Conservation (phyloP, 176 grass and related monocot species). For the Oropetium thomaeum region DNA sequence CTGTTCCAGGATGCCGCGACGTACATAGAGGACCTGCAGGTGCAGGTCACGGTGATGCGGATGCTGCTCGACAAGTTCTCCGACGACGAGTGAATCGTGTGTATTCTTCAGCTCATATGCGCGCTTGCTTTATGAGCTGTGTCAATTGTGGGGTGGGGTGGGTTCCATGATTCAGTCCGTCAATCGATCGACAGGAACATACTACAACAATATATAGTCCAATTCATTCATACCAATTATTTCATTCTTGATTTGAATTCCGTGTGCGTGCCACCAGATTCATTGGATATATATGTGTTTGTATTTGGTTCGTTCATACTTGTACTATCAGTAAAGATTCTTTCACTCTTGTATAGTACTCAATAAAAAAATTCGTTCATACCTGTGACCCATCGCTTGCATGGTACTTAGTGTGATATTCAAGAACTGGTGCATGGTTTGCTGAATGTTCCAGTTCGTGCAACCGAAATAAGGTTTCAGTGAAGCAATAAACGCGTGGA, state of each 20-base stretch:
- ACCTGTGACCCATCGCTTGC: background rate
- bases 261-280: background rate
- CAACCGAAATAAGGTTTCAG: too few relatives aligned
- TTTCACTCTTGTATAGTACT: background rate
- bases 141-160: too few relatives aligned
- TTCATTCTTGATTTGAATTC: background rate
- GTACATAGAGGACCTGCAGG: conserved; percentile 53
- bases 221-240: conserved; percentile 24
- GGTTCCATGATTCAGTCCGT: background rate
- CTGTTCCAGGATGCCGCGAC: conserved; percentile 43
- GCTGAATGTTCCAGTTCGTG: too few relatives aligned
- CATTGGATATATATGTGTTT: conserved; percentile 5
- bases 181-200: background rate
- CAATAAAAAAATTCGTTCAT: background rate
- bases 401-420: background rate
- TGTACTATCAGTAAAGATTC: too few relatives aligned
- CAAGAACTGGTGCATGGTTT: too few relatives aligned
- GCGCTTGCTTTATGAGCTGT: background rate
- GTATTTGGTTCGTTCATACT: conserved; percentile 11
- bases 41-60: conserved; percentile 36
- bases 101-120: too few relatives aligned
- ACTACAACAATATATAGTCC: background rate
- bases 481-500: too few relatives aligned
- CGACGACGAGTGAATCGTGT: conserved; percentile 36
- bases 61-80: conserved; percentile 54